Evolutionary conservation across 495 filamentous ascomycete genomes (phyloP).

Genomic region (Neurospora tetrasperma): DNA sequence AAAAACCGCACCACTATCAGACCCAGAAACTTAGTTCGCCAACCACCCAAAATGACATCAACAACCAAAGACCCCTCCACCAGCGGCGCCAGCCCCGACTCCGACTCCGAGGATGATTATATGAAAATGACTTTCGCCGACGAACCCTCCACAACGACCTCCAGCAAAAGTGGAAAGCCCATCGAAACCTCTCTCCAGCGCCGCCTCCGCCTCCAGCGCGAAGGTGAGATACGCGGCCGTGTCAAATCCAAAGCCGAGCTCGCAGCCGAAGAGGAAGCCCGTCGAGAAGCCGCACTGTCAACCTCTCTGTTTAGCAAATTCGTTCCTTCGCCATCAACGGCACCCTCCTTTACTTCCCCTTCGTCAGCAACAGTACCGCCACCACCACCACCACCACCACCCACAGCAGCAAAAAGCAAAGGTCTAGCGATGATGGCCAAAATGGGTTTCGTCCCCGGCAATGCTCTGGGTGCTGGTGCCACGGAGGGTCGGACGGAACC

Average conservation of each 20-base stretch:
- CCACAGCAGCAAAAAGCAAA: constrained; percentile 44
- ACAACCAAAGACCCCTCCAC: background rate
- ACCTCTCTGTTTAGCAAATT: constrained; percentile 50
- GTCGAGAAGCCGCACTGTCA: constrained; percentile 64
- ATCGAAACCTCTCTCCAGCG: constrained; percentile 50
- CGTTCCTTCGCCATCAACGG: background rate
- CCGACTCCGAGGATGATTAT: constrained; percentile 45
- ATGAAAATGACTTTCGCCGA: constrained; percentile 52
- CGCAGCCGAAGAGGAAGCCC: constrained; percentile 53
- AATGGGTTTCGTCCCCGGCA: constrained; percentile 72
- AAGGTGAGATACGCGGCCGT: constrained; percentile 48
- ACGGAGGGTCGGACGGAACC: constrained; percentile 42
- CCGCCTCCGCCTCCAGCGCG: constrained; percentile 42
- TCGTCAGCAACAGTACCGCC: background rate
- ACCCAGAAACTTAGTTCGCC: background rate
- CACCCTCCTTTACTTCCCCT: background rate
- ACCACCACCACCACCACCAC: constrained; percentile 8
- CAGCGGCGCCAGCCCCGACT: background rate
- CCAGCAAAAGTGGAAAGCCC: background rate
- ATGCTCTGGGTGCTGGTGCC: constrained; percentile 45
- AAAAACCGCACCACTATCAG: background rate
- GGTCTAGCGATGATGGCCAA: constrained; percentile 95
- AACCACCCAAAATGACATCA: background rate
- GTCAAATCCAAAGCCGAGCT: constrained; percentile 76
- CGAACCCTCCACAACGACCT: background rate